phyloP scores from a whole-genome alignment of 305 asterid genomes.

The Solanum aculeatissimum region DNA sequence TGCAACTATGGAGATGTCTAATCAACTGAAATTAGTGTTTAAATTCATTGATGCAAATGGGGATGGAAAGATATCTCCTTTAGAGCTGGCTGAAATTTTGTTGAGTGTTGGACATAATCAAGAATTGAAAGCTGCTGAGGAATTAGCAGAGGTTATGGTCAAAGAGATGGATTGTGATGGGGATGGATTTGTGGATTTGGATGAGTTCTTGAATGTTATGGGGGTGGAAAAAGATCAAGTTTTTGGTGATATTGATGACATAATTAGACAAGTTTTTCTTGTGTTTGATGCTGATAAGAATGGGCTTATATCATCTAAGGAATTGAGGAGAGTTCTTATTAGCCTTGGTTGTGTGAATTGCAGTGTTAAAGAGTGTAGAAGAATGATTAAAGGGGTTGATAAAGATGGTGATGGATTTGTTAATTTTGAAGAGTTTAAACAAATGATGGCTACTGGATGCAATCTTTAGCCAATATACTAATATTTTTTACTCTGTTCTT shows the following conservation, averaged over 20 bases:
- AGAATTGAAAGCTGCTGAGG: slow-evolving; percentile 20
- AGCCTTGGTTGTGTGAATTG: slow-evolving; percentile 38
- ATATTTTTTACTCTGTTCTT: not conserved
- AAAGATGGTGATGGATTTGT: slow-evolving; percentile 63
- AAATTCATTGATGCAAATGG: slow-evolving; percentile 46
- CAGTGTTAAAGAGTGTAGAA: slow-evolving; percentile 28
- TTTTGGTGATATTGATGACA: slow-evolving; percentile 16
- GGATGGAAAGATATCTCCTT: slow-evolving; percentile 45
- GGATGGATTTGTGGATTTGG: slow-evolving; percentile 46
- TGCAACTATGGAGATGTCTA: slow-evolving; percentile 30
- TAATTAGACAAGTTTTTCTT: slow-evolving; percentile 24
- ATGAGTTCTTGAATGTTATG: slow-evolving; percentile 46
- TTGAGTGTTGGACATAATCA: slow-evolving; percentile 23
- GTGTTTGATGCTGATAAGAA: slow-evolving; percentile 45
- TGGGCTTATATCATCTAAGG: slow-evolving; percentile 46
- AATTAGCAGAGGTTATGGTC: slow-evolving; percentile 40
- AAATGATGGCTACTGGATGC: slow-evolving; percentile 38
- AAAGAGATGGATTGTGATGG: slow-evolving; percentile 53
- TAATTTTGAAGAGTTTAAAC: slow-evolving; percentile 43
- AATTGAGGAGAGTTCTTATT: slow-evolving; percentile 33
- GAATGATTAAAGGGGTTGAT: slow-evolving; percentile 54
- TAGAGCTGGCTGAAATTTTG: slow-evolving; percentile 32
- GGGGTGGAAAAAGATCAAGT: not conserved
- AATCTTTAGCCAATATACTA: not conserved
- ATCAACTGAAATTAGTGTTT: slow-evolving; percentile 44